Evolutionary conservation across 1,139 yeast genomes (phyloP).

Genomic region (Kodamaea suecica): DNA sequence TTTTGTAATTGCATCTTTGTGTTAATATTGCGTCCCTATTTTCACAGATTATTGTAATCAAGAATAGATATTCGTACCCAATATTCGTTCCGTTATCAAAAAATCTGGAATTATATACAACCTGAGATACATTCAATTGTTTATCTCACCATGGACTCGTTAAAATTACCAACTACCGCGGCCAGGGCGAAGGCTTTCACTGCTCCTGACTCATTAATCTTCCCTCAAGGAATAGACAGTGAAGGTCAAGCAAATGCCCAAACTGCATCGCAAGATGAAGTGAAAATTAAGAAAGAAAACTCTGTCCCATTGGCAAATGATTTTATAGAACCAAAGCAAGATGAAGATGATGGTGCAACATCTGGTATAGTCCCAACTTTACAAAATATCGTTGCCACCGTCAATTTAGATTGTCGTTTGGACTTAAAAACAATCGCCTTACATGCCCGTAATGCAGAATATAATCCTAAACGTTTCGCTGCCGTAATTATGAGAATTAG

Average conservation of each 20-base stretch:
- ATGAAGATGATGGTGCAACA: slow-evolving; percentile 65
- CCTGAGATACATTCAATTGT: slow-evolving; percentile 47
- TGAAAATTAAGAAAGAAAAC: slow-evolving; percentile 27
- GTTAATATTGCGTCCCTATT: neutral
- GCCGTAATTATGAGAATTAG: slow-evolving; percentile 99
- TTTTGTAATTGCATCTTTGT: too few species aligned
- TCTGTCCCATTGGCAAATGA: slow-evolving; percentile 17
- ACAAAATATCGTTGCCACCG: slow-evolving; percentile 97
- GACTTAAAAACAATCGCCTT: slow-evolving; percentile 96
- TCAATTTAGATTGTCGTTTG: slow-evolving; percentile 90
- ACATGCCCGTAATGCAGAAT: slow-evolving; percentile 99
- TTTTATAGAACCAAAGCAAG: slow-evolving; percentile 40
- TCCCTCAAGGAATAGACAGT: slow-evolving; percentile 49
- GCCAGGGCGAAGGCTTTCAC: slow-evolving; percentile 76
- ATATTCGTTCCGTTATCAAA: too few species aligned
- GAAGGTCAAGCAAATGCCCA: slow-evolving; percentile 14
- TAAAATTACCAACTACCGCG: slow-evolving; percentile 76
- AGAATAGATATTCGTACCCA: too few species aligned
- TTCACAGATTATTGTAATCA: neutral
- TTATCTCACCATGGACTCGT: slow-evolving; percentile 60
- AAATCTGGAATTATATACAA: neutral
- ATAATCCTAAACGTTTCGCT: slow-evolving; percentile 96
- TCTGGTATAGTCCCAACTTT: slow-evolving; percentile 95
- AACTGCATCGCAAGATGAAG: slow-evolving; percentile 7
- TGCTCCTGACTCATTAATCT: slow-evolving; percentile 62